Conservation (phyloP, 2,329 filamentous ascomycete genomes). For the Xylaria multiplex region DNA sequence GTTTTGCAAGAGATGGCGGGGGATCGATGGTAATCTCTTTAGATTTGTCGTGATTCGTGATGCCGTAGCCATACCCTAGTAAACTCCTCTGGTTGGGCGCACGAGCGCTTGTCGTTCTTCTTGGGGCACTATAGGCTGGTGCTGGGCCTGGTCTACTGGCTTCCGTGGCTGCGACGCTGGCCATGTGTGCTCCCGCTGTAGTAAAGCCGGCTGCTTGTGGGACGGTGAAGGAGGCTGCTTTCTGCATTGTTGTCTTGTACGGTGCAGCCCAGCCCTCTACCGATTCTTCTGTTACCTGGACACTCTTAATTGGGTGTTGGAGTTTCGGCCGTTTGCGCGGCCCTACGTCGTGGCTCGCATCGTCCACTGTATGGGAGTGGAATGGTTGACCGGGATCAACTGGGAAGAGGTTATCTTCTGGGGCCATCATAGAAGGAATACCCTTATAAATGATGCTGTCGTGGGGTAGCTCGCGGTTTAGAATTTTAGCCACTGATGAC, state of each 20-base stretch:
- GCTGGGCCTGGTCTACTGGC: constrained; percentile 36
- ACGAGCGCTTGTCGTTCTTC: constrained; percentile 39
- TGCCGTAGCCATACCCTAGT: constrained; percentile 47
- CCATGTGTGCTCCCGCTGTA: constrained; percentile 67
- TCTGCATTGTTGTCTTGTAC: constrained; percentile 71
- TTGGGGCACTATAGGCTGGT: constrained; percentile 29
- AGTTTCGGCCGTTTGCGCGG: constrained; percentile 46
- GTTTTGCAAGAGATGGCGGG: constrained; percentile 41
- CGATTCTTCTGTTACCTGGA: constrained; percentile 51
- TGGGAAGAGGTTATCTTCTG: constrained; percentile 76
- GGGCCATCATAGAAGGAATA: constrained; percentile 63
- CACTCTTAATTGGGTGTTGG: constrained; percentile 49
- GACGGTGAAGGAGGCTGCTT: constrained; percentile 67
- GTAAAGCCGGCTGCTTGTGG: constrained; percentile 65
- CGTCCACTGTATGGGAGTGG: constrained; percentile 43
- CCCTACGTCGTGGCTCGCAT: constrained; percentile 30
- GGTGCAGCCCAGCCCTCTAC: constrained; percentile 50
- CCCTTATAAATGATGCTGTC: constrained; percentile 63
- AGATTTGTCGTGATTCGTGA: constrained; percentile 48
- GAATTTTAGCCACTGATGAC: constrained; percentile 74
- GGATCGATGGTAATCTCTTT: constrained; percentile 31
- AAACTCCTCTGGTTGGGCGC: constrained; percentile 47
- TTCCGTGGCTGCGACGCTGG: constrained; percentile 52
- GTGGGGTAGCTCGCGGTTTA: constrained; percentile 70
- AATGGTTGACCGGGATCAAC: constrained; percentile 63